Base-by-base conservation (phyloP, 148 eudicot species). In the Chenopodium suecicum region DNA sequence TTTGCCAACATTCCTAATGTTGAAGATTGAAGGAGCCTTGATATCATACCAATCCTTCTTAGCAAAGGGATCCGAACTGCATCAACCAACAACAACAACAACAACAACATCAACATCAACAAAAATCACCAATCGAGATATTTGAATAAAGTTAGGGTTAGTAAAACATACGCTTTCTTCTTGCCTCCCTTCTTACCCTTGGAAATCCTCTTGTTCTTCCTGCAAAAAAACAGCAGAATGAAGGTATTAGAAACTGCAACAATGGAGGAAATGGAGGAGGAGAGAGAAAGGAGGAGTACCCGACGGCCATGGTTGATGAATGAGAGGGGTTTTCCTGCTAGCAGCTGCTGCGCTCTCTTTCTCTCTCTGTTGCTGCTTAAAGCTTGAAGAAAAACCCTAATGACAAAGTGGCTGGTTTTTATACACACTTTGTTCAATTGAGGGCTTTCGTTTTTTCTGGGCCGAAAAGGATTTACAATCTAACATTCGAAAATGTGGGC, bases 121-220 rank as follows among this genome's bases (percentile, higher is more conserved):
- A 25, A 65, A 44, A 56, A 41, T 27, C 29, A 22, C 6, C 50
- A 65, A 23, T 16, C 11, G 32, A 32, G 1, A 14, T 25, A 4
- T 11, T 11, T 0, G n/a, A 71, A 46, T 27, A 68, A 7, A 31
- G 63, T 20, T 19, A 1, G 27, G 4, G 41, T 48, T 1, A 2
- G 22, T 11, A 41, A 22, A 63, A 87, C 91, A 77, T 67, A 83
- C 92, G 83, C 84, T 76, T 88, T 90, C 92, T 90, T 90, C 91
- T 90, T 90, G 27, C 91, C 92, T 60, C 92, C 91, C 87, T 90
- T 88, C 89, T 87, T 88, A 52, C 92, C 91, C 89, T 90, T 90
- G 60, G 92, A 90, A 77, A 90, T 90, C 75, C 92, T 70, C 91
- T 90, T 90, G 86, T 90, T 90, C 85, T 90, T 90, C 67, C 92